A percentile compares a stretch with the other conserved stretches of the same genome.
Conservation (phyloP, 2,329 filamentous ascomycete species). For the Alternaria metachromatica region DNA sequence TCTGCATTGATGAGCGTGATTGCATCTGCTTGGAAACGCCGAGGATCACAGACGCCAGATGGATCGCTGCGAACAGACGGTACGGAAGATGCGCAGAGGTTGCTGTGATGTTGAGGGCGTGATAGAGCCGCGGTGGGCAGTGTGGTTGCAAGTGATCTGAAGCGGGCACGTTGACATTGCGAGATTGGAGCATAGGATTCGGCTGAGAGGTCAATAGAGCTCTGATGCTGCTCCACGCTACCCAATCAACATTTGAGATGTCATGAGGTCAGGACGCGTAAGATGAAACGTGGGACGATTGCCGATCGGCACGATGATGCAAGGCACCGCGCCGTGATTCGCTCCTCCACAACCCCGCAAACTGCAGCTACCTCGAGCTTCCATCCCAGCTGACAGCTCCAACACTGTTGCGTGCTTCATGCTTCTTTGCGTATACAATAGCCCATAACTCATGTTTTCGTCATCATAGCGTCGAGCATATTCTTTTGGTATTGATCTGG, state of each 20-base stretch:
- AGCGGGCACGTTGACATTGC: not conserved
- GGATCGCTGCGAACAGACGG: not conserved
- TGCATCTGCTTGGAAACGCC: conserved; percentile 33
- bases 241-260: not conserved
- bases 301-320: conserved; percentile 18
- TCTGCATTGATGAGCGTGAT: conserved; percentile 30
- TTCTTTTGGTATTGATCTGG: not conserved
- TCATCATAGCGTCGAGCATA: conserved; percentile 1
- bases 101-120: conserved; percentile 7
- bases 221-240: not conserved
- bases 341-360: conserved; percentile 31
- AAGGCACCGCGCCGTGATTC: conserved; percentile 39
- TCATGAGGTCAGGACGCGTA: conserved; percentile 4
- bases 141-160: not conserved
- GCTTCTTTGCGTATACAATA: conserved; percentile 1
- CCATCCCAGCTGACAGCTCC: conserved; percentile 25
- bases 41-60: conserved; percentile 10
- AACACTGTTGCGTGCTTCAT: not conserved
- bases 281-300: conserved; percentile 13
- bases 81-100: conserved; percentile 8
- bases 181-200: not conserved
- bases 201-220: not conserved
- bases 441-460: not conserved
- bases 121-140: not conserved
- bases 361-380: conserved; percentile 26